Evolutionary conservation across 208 protist species (phyloP), one percentile per base, ranked within the genome.

Genomic region (Trypanosoma melophagium): DNA sequence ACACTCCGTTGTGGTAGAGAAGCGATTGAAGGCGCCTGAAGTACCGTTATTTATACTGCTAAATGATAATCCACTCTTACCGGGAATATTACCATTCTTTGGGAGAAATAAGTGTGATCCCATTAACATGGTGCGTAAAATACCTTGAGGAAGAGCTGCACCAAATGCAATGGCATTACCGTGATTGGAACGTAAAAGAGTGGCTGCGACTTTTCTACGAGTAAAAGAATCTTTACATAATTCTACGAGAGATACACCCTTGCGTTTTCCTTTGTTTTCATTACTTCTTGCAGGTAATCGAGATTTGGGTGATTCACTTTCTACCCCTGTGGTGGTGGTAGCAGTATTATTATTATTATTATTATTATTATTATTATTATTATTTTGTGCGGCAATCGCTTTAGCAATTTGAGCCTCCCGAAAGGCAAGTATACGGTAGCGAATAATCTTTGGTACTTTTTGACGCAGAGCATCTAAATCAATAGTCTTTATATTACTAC

Each of bases 111-210:
- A 80, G 2, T 60, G 75, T 19, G 80, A 56, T 0, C 86, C 83
- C 14, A 69, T 71, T 19, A 31, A 21, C 80, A 92, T 81, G 42
- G 55, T 49, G 9, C 86, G 83, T 44, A 55, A 28, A 19, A 81
- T 83, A 40, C 74, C 54, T 55, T 84, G 78, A 49, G 71, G 54
- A 44, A 88, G 51, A 42, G 78, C 53, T 1, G 82, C 80, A 0
- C 86, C 80, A 50, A 82, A 88, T 38, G 71, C 61, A 42, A 91
- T 67, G n/a, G 50, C 44, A 17, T 45, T 54, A 21, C 21, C 24
- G 13, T 22, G 7, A 16, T 3, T 25, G 1, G 60, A 28, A 40
- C 60, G 60, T 44, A 55, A 53, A 0, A 66, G 7, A 12, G 35
- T 19, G 0, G 5, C 14, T 7, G 28, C 44, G 17, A 35, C 28